Base-by-base conservation (phyloP, 116 monocot genomes). In the Cymodocea nodosa region DNA sequence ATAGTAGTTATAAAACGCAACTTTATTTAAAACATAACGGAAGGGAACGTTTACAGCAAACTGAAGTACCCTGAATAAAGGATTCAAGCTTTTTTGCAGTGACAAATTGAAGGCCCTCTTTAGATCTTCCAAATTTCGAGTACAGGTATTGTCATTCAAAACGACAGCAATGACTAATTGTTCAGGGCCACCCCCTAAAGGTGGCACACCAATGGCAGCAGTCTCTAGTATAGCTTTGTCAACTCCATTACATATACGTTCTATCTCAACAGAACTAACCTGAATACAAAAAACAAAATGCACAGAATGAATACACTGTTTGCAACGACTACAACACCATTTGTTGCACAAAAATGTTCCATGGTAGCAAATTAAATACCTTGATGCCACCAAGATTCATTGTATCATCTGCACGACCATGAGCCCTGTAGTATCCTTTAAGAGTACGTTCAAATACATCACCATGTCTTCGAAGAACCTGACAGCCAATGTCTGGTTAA, bases 331-430 rank as follows among this genome's bases (percentile, higher is more conserved):
- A 60, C 6, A 61, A 35, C 17, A 35, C 3, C 20, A 60, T 4
- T 16, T 13, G 6, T 7, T 14, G 4, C 12, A 64, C 24, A 64
- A 24, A 10, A 23, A 18, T 10, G 20, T 24, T 2, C 60, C 2
- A 3, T 35, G 37, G 18, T 44, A 5, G 54, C 54, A 54, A 11
- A 48, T 23, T 48, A 52, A 48, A 14, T 65, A 90, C 95, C 91
- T 97, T 97, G 55, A 97, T 91, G 35, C 97, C 97, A 72, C 97
- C 97, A 59, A 97, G 87, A 81, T 97, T 97, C 97, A 97, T 97
- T 15, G 97, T 97, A 66, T 97, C 97, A 77, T 97, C 97, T 48
- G 88, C 87, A 70, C 97, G 87, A 44, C 97, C 97, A 75, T 90
- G 97, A 66, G 95, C 97, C 73, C 76, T 79, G 35, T 90, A 97